A percentile compares a stretch with the other conserved stretches of the same genome.
Conservation (phyloP, 208 protist genomes). For the Tritrichomonas musculus region DNA sequence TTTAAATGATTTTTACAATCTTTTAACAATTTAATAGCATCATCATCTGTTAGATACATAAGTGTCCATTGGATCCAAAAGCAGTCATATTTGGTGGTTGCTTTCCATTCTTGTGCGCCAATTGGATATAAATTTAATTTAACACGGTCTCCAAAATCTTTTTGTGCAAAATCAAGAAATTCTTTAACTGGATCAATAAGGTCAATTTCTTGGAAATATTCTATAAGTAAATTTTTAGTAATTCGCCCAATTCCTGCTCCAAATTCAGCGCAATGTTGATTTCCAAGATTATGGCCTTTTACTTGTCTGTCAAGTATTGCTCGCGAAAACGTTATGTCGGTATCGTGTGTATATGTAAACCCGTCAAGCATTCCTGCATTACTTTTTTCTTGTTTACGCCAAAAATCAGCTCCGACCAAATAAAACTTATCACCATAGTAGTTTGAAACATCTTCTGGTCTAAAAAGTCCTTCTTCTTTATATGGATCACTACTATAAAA, state of each 20-base stretch:
- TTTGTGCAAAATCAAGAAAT: not conserved
- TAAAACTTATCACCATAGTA: not conserved
- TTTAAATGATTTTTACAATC: not conserved
- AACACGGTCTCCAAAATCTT: not conserved
- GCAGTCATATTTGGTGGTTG: not conserved
- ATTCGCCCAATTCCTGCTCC: not conserved
- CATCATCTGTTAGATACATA: conserved; percentile 23
- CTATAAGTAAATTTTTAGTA: not conserved
- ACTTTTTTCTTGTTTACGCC: not conserved
- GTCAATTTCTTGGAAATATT: not conserved
- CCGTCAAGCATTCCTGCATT: not conserved
- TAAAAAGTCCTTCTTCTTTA: not conserved
- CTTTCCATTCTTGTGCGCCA: not conserved
- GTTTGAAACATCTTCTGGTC: not conserved
- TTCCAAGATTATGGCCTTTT: not conserved
- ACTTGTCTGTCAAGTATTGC: not conserved
- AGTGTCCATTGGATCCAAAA: conserved; percentile 18
- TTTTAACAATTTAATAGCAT: not conserved
- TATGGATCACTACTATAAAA: not conserved
- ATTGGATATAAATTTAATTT: no score
- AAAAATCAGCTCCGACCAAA: not conserved
- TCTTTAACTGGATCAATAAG: not conserved
- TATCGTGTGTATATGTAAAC: not conserved
- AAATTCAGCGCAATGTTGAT: not conserved
- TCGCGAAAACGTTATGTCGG: not conserved